Base-by-base conservation (phyloP, 116 monocot genomes). In the Iris pallida region DNA sequence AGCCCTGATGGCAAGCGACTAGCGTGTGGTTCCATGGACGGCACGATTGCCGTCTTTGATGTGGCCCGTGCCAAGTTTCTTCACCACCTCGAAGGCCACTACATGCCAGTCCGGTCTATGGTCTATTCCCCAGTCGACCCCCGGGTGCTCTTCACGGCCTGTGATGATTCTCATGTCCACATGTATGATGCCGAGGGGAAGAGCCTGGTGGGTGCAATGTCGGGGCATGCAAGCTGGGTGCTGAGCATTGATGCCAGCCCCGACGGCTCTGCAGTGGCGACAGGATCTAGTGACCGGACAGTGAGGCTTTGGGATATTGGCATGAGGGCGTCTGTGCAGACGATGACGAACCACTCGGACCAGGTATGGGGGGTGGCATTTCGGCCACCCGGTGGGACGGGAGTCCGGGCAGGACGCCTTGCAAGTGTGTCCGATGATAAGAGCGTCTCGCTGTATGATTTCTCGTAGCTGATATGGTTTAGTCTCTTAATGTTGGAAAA, bases 381-480 rank as follows among this genome's bases (percentile, higher is more conserved):
- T 59, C 81, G 84, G 8, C 88, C 86, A 8, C 83, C 76, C 2
- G 88, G 88, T 15, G 90, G 88, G 6, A 45, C 86, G 0, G 93
- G 82, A 0, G 60, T 82, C 10, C 85, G 83, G 8, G 79, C 67
- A 4, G 90, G 90, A 0, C 78, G 88, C 0, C 84, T 99, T 15
- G 99, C 90, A 0, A 99, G 93, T 41, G 99, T 90, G 42, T 99
- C 99, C 0, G 99, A 99, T 71, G 99, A 99, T 73, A 90, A 85
- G 76, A 90, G 90, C 71, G 88, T 93, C 45, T 86, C 86, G 0
- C 68, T 99, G 73, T 93, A 90, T 78, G 99, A 99, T 78, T 90
- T 90, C 68, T 93, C 93, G 7, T 90, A 79, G 85, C 30, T 30
- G 30, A 30, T 30, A 3, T 30, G 30, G 30, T 30, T 30, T 30